Evolutionary conservation across 352 stramenopile genomes (phyloP).

Genomic region (Globisporangium cylindrosporum): DNA sequence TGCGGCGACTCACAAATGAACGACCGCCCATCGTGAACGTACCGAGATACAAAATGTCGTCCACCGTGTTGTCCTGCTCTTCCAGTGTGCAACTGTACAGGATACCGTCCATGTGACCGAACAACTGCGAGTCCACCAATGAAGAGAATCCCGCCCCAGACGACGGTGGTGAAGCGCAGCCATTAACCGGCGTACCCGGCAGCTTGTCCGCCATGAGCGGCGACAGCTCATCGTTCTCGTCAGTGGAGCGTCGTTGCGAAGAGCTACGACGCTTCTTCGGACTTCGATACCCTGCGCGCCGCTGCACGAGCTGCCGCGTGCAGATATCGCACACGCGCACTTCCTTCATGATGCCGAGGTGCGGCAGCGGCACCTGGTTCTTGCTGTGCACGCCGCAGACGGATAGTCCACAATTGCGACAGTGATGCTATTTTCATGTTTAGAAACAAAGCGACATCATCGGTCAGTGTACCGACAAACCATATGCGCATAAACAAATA

Average conservation of each 20-base stretch:
- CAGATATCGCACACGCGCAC: conserved; percentile 75
- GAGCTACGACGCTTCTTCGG: conserved; percentile 26
- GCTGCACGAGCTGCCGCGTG: conserved; percentile 63
- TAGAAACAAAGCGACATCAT: background rate
- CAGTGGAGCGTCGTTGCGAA: conserved; percentile 17
- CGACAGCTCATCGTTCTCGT: conserved; percentile 33
- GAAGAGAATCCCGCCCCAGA: background rate
- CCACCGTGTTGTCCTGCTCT: conserved; percentile 76
- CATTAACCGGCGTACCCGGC: conserved; percentile 6
- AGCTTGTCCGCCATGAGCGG: conserved; percentile 24
- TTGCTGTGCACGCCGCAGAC: conserved; percentile 76
- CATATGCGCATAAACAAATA: background rate
- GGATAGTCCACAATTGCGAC: conserved; percentile 56
- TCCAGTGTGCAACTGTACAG: conserved; percentile 71
- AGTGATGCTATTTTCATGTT: conserved; percentile 41
- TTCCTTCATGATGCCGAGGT: conserved; percentile 71
- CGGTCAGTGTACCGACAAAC: background rate
- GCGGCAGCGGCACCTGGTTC: conserved; percentile 72
- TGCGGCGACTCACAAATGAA: conserved; percentile 60
- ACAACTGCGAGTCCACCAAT: conserved; percentile 19
- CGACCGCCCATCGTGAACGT: conserved; percentile 77
- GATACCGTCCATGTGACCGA: conserved; percentile 51
- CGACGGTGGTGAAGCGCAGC: conserved; percentile 5
- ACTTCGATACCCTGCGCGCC: conserved; percentile 60
- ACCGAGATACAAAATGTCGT: conserved; percentile 74